Conservation (phyloP, 1,284 basidiomycete species). For the Boletus semigastroideus region DNA sequence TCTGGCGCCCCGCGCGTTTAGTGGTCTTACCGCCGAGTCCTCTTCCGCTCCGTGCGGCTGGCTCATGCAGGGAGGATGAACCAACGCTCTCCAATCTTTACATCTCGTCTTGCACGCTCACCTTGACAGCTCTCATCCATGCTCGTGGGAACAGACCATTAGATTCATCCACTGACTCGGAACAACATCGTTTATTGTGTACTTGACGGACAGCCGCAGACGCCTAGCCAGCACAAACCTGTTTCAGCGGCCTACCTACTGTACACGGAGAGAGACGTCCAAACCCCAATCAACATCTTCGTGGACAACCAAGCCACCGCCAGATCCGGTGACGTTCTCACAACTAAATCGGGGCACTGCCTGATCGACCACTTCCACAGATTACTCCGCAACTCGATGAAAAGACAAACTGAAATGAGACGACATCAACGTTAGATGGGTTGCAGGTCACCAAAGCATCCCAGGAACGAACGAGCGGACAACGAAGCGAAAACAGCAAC, state of each 20-base stretch:
- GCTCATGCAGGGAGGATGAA: conserved; percentile 6
- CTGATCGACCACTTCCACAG: background rate
- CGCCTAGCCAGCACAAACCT: background rate
- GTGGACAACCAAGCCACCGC: background rate
- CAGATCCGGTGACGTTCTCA: background rate
- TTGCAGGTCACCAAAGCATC: background rate
- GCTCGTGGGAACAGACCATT: background rate
- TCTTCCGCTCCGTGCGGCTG: conserved; percentile 24
- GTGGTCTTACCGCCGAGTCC: conserved; percentile 37
- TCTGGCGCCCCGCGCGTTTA: conserved; percentile 31
- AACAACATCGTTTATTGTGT: background rate
- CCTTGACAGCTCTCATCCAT: conserved; percentile 24
- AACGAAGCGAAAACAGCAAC: background rate
- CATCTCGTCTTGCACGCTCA: conserved; percentile 36
- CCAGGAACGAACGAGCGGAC: background rate
- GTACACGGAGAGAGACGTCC: background rate
- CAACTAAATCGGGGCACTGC: background rate
- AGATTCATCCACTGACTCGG: background rate
- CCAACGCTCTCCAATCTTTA: conserved; percentile 26
- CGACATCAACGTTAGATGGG: background rate
- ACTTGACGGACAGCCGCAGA: background rate
- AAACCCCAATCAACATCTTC: background rate
- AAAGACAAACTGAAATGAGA: background rate
- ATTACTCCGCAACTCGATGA: background rate
- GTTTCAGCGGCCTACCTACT: background rate